A percentile compares a stretch with the other conserved stretches of the same genome.
Evolutionary conservation across 148 eudicot genomes (phyloP).

Genomic region (Pharnaceum exiguum): DNA sequence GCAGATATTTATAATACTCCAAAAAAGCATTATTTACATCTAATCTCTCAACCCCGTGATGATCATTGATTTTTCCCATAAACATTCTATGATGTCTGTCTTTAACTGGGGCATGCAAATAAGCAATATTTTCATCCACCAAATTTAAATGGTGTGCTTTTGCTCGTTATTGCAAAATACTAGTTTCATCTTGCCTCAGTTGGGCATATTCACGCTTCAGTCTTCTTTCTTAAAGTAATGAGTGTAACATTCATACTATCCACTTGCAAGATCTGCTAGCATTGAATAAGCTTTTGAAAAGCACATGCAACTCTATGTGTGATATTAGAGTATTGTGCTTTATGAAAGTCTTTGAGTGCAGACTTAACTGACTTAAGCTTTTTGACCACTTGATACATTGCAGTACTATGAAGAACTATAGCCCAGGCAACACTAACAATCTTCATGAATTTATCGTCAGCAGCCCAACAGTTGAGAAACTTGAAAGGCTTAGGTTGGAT

Average conservation of each 20-base stretch:
- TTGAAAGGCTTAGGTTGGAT: neutral
- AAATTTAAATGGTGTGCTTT: neutral
- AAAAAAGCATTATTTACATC: no score
- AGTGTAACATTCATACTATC: neutral
- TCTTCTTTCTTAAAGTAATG: neutral
- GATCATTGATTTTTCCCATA: no score
- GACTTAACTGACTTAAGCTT: neutral
- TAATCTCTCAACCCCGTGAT: no score
- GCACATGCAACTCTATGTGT: neutral
- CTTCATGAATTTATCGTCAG: neutral
- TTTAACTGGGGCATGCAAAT: no score
- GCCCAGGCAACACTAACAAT: neutral
- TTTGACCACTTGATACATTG: neutral
- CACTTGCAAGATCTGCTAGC: neutral
- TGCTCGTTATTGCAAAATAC: no score
- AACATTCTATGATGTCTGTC: no score
- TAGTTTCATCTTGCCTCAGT: neutral
- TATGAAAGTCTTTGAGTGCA: neutral
- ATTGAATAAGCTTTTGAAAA: neutral
- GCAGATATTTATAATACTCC: no score
- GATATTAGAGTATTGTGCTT: neutral
- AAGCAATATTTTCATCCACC: neutral
- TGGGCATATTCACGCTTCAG: neutral
- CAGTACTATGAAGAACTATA: neutral
- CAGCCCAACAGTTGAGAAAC: neutral